Evolutionary conservation across 1,284 basidiomycete genomes (phyloP).

Genomic region (Hemileccinum hortonii): DNA sequence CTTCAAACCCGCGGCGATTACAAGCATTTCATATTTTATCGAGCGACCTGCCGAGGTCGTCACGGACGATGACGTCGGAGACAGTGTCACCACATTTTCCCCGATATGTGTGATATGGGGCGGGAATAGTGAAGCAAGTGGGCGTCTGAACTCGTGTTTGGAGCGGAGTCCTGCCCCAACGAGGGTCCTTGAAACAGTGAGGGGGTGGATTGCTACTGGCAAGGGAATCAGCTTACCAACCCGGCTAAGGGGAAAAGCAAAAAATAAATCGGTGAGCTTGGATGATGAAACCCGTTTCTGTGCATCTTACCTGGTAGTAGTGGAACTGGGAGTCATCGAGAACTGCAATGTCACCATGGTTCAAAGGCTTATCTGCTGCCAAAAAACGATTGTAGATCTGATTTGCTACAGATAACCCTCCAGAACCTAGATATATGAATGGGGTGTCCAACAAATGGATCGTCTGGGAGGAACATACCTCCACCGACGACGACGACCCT

Average conservation of each 20-base stretch:
- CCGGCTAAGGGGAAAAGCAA: conserved; percentile 56
- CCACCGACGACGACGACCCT: conserved; percentile 67
- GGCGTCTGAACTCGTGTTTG: conserved; percentile 66
- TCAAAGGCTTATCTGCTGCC: conserved; percentile 64
- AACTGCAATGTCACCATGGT: conserved; percentile 77
- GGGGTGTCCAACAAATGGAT: not conserved
- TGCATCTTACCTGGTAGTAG: conserved; percentile 48
- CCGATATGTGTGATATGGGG: conserved; percentile 72
- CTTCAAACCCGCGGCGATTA: conserved; percentile 88
- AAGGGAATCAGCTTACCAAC: conserved; percentile 53
- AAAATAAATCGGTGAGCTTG: conserved; percentile 39
- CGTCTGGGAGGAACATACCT: conserved; percentile 42
- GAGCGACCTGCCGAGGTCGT: conserved; percentile 69
- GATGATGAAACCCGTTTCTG: not conserved
- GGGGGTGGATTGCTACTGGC: not conserved
- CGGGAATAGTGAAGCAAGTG: conserved; percentile 71
- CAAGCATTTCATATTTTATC: conserved; percentile 82
- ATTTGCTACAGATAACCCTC: conserved; percentile 75
- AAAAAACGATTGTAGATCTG: conserved; percentile 83
- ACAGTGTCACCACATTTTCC: conserved; percentile 75
- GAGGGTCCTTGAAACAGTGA: conserved; percentile 68
- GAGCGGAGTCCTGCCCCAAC: conserved; percentile 85
- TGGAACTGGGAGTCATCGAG: conserved; percentile 77
- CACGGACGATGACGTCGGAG: conserved; percentile 74
- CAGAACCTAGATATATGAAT: conserved; percentile 42